Conservation (phyloP, 2,329 filamentous ascomycete genomes). For the Epichloe hybrida region DNA sequence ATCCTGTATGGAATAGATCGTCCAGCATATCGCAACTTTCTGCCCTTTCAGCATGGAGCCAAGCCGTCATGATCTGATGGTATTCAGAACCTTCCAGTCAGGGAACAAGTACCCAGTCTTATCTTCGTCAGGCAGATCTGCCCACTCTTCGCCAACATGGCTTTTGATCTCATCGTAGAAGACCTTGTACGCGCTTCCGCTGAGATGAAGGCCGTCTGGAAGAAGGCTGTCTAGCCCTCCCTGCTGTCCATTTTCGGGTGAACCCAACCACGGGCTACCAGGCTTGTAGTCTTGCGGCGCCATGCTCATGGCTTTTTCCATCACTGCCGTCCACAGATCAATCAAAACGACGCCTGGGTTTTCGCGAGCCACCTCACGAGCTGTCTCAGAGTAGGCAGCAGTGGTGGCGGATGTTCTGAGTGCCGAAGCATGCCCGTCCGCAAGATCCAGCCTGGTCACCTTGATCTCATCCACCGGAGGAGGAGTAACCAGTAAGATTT, state of each 20-base stretch:
- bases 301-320: constrained; percentile 51
- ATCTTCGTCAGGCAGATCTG: constrained; percentile 21
- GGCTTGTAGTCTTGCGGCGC: constrained; percentile 42
- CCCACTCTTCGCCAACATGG: constrained; percentile 34
- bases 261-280: constrained; percentile 34
- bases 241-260: constrained; percentile 33
- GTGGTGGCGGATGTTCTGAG: constrained; percentile 34
- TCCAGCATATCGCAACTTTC: neutral
- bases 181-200: constrained; percentile 37
- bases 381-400: constrained; percentile 43
- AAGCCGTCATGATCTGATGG: neutral
- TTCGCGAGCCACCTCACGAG: constrained; percentile 54
- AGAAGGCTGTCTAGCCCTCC: constrained; percentile 38
- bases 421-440: constrained; percentile 28
- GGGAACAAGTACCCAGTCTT: constrained; percentile 31
- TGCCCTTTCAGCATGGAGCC: neutral
- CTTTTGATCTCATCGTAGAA: constrained; percentile 34
- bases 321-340: constrained; percentile 69
- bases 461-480: constrained; percentile 72
- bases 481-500: constrained; percentile 66
- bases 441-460: constrained; percentile 33
- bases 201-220: constrained; percentile 46
- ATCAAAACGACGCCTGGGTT: constrained; percentile 55
- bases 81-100: constrained; percentile 28
- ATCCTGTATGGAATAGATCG: neutral